Conservation (phyloP, 2,329 filamentous ascomycete genomes). For the Alternaria burnsii region DNA sequence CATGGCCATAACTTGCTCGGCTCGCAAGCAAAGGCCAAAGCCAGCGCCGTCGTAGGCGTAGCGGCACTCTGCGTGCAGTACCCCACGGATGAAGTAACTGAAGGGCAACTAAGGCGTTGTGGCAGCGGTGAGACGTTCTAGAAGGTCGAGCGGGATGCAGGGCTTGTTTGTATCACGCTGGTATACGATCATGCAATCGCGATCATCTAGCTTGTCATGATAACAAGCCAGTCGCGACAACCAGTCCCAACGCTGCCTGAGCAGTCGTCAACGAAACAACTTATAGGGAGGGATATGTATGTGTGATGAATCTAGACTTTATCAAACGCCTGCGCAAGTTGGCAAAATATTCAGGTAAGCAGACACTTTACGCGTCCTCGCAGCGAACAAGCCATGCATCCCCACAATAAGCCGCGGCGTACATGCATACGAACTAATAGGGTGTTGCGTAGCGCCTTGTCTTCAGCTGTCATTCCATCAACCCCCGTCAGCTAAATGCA, state of each 20-base stretch:
- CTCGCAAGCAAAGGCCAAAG: conserved; percentile 2
- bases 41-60: not conserved
- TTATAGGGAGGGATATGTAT: not conserved
- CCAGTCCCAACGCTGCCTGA: not conserved
- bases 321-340: not conserved
- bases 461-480: not conserved
- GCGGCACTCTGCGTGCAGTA: conserved; percentile 1
- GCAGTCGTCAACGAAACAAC: not conserved
- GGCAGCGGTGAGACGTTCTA: conserved; percentile 20
- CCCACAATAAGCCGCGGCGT: conserved; percentile 13
- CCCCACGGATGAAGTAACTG: conserved; percentile 8
- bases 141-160: conserved; percentile 15
- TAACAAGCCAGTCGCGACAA: not conserved
- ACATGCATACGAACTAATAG: conserved; percentile 12
- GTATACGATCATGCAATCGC: not conserved
- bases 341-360: not conserved
- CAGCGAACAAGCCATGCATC: conserved; percentile 9
- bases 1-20: not conserved
- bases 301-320: not conserved
- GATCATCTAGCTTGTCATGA: not conserved
- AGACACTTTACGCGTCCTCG: conserved; percentile 17
- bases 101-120: conserved; percentile 11
- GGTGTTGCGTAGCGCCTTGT: not conserved
- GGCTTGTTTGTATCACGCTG: conserved; percentile 9
- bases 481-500: not conserved